Evolutionary conservation across 495 filamentous ascomycete species (phyloP).

Genomic region (Tricharina praecox): DNA sequence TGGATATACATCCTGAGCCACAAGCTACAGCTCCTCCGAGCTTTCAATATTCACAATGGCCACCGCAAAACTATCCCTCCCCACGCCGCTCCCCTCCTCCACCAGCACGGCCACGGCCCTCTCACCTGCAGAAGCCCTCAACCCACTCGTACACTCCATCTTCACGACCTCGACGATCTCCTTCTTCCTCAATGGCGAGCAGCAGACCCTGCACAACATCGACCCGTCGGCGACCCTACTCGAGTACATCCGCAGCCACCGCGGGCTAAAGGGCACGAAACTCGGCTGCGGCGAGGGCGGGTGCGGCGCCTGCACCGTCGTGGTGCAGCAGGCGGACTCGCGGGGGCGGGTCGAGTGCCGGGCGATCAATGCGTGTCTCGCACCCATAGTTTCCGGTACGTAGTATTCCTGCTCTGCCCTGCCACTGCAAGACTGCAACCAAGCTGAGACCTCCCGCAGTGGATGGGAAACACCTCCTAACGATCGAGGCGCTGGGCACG

Average conservation of each 20-base stretch:
- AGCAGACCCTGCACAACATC: conserved; percentile 51
- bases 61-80: no score
- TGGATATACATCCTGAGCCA: no score
- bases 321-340: conserved; percentile 20
- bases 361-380: not conserved
- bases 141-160: conserved; percentile 17
- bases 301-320: conserved; percentile 32
- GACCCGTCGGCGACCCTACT: conserved; percentile 52
- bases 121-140: conserved; percentile 1
- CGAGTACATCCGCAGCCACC: conserved; percentile 34
- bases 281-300: conserved; percentile 38
- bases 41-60: no score
- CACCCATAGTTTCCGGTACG: not conserved
- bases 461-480: conserved; percentile 32
- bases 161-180: conserved; percentile 33
- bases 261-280: conserved; percentile 38
- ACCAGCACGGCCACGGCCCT: no score
- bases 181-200: conserved; percentile 88
- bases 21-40: no score
- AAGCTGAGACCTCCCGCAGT: no score
- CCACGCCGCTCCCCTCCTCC: no score
- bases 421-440: no score
- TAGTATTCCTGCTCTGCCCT: no score
- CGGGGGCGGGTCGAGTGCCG: not conserved
- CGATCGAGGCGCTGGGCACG: conserved; percentile 30